Base-by-base conservation (phyloP, 2,329 filamentous ascomycete species). In the Graphium sp. region DNA sequence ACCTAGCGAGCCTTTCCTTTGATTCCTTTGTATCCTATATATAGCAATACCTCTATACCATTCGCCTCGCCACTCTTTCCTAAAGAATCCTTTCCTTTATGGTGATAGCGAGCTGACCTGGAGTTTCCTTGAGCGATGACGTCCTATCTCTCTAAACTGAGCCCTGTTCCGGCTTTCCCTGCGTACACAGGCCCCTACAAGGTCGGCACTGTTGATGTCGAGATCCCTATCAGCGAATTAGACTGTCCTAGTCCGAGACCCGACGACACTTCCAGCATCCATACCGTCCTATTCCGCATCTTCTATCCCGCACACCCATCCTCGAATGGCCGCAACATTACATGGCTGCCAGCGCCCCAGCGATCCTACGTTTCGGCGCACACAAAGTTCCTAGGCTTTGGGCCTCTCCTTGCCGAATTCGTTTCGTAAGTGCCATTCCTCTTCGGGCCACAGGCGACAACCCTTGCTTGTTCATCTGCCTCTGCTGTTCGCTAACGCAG, bases 301-400 rank as follows among this genome's bases (percentile, higher is more conserved):
- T 92, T 81, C 53, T 91, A 91, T 46, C 83, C 83, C 1, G 74
- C 75, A 14, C 53, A 56, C 2, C 45, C 58, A 5, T 56, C 58
- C 12, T 56, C 64, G 4, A 49, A 51, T 29, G 60, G 67, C 41
- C 68, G 68, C 40, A 60, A 59, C 7, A 75, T 83, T 31, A 67
- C 64, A 40, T 92, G 83, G 82, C 62, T 91, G 29, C 81, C 81
- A 1, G 61, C 65, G 7, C 82, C 83, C 0, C 82, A 91, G 47
- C 56, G 76, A 26, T 70, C 73, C 22, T 76, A 82, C 44, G 56
- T 87, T 7, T 66, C 73, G 11, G 78, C 76, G 1, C 89, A 89
- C 44, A 74, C 75, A 7, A 65, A 72, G 38, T 91, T 91, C 41
- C 45, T 87, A 6, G 81, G 81, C 3, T 60, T 76, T 3, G 65